These are phyloP conservation scores for Epichloe coenophiala DNA, from an alignment of 2,329 filamentous ascomycete genomes.

Conservation along the genomic window DNA sequence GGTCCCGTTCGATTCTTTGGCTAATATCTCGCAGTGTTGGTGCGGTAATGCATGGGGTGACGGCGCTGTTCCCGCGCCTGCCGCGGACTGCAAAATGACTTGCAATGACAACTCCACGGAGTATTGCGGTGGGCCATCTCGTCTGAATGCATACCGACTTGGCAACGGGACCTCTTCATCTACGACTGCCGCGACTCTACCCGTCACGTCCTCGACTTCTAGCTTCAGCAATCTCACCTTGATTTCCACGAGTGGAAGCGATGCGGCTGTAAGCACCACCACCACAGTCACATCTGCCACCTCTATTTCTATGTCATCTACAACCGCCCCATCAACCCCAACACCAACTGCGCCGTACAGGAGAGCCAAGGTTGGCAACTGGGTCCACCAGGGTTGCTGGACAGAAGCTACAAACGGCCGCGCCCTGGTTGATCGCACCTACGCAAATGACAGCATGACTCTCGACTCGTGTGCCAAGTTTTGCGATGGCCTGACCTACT, in stretches of 20 bases:
- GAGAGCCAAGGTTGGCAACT: conserved; percentile 14
- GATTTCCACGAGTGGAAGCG: background rate
- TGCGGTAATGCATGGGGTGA: conserved; percentile 18
- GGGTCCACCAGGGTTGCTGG: conserved; percentile 23
- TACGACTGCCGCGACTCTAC: conserved; percentile 17
- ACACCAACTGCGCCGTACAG: conserved; percentile 13
- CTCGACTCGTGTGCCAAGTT: conserved; percentile 19
- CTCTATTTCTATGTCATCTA: background rate
- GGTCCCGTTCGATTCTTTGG: background rate
- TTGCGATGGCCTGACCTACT: conserved; percentile 21
- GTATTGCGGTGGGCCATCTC: conserved; percentile 20
- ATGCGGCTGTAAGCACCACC: conserved; percentile 8
- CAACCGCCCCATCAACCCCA: conserved; percentile 8
- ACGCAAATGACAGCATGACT: conserved; percentile 19
- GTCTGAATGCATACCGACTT: conserved; percentile 23
- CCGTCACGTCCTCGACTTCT: conserved; percentile 2
- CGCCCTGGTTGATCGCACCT: conserved; percentile 16
- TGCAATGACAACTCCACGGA: conserved; percentile 24
- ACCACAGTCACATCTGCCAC: conserved; percentile 6
- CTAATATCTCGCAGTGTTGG: conserved; percentile 17
- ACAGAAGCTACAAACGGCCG: conserved; percentile 19
- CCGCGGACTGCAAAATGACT: conserved; percentile 20
- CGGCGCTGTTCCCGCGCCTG: conserved; percentile 17
- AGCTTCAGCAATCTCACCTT: background rate
- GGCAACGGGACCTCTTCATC: conserved; percentile 11